A percentile compares a stretch with the other conserved stretches of the same genome.
phyloP scores from a whole-genome alignment of 2,329 filamentous ascomycete genomes.

The Diaporthe citri region DNA sequence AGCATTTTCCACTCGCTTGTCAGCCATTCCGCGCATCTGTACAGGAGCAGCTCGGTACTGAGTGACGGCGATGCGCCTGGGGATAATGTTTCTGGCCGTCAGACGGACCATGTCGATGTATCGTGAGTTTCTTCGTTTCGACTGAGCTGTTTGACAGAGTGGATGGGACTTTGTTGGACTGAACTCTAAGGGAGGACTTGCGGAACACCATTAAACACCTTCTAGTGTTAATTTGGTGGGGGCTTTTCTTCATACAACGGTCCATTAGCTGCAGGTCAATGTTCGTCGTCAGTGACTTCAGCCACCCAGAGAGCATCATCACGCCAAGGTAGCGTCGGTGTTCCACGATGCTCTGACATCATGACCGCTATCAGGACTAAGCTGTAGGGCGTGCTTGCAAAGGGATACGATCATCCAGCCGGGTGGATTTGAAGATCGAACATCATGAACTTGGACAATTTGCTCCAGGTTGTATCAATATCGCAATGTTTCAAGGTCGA shows the following conservation, averaged over 20 bases:
- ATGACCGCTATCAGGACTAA: not conserved
- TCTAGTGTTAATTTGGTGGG: not conserved
- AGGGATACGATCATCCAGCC: too few relatives aligned
- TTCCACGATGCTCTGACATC: not conserved
- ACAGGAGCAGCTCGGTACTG: not conserved
- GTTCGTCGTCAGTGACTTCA: not conserved
- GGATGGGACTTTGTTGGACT: not conserved
- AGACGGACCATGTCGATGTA: not conserved
- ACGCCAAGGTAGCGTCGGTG: not conserved
- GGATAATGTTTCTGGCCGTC: not conserved
- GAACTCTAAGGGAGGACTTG: too few relatives aligned
- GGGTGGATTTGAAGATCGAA: not conserved
- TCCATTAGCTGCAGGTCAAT: not conserved
- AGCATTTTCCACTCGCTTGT: slow-evolving; percentile 13
- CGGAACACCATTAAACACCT: not conserved
- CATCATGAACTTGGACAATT: not conserved
- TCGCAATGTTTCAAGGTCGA: not conserved
- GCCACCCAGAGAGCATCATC: not conserved
- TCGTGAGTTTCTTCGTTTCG: not conserved
- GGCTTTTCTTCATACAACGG: not conserved
- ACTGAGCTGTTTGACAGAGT: not conserved
- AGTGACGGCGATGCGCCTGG: not conserved
- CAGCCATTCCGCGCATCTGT: not conserved
- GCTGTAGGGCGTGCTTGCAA: not conserved
- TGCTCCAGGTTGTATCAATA: not conserved